Evolutionary conservation across 2,329 filamentous ascomycete genomes (phyloP), one percentile per base, ranked within the genome.

Genomic region (Seiridium unicorne): DNA sequence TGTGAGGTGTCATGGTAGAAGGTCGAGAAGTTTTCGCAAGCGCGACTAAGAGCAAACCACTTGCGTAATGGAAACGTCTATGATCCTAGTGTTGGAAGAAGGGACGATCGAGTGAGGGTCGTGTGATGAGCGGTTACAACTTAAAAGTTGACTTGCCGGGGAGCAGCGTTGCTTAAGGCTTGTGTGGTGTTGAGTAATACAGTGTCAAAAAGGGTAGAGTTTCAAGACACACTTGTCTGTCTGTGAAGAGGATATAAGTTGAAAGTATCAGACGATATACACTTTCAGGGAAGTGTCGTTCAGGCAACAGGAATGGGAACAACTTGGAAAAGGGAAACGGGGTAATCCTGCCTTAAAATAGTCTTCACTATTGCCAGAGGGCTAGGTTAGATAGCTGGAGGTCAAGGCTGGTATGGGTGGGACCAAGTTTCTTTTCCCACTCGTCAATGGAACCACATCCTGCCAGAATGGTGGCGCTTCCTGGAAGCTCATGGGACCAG

Each of bases 1-100:
- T 70, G 62, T 77, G 74, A 61, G 73, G 74, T 61, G 74, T 67
- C 74, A 76, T 76, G 32, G 11, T 51, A 38, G 49, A 35, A 38
- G 35, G 34, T 11, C 18, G 47, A 49, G 26, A 34, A 53, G 11
- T 11, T 9, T 26, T 53, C 32, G n/a, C 49, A 53, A 26, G 32
- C 35, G 49, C 35, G 18, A 13, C 13, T 5, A 32, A 13, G 26
- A 26, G 47, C 35, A 32, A 10, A 5, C 35, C 31, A 49, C 47
- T 49, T 32, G 44, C 26, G 44, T 46, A 9, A 31, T 32, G 47
- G 47, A 49, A n/a, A 49, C 26, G 26, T 9, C 18, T 26, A 26
- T 26, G 18, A 26, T 26, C 18, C 13, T 42, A 8, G 38, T 13
- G 38, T 42, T 42, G 7, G 38, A 13, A 42, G 18, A 42, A 42